These are phyloP conservation scores for Cladosporium velox DNA, from an alignment of 2,329 filamentous ascomycete genomes.

Conservation along the genomic window DNA sequence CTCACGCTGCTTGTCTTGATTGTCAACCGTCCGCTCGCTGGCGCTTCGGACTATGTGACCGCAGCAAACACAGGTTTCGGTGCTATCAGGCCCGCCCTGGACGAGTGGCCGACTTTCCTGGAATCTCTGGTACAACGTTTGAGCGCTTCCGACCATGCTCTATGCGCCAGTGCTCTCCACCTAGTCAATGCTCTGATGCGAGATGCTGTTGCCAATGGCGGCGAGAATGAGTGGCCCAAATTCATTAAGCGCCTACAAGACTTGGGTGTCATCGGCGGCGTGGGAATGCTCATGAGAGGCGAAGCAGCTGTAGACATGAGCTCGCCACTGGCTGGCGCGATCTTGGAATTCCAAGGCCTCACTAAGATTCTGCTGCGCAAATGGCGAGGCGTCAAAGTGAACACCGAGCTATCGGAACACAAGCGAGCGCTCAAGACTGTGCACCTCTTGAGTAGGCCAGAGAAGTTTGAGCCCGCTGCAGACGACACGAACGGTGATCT, in stretches of 20 bases:
- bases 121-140: slow-evolving; percentile 90
- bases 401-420: slow-evolving; percentile 85
- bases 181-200: slow-evolving; percentile 93
- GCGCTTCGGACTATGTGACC: slow-evolving; percentile 44
- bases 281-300: slow-evolving; percentile 90
- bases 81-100: slow-evolving; percentile 87
- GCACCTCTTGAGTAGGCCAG: slow-evolving; percentile 60
- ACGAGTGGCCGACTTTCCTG: slow-evolving; percentile 89
- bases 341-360: slow-evolving; percentile 89
- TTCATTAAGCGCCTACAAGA: slow-evolving; percentile 94
- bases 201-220: slow-evolving; percentile 79
- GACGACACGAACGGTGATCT: slow-evolving; percentile 36
- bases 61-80: slow-evolving; percentile 81
- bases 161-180: slow-evolving; percentile 94
- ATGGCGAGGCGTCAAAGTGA: slow-evolving; percentile 83
- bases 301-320: slow-evolving; percentile 87
- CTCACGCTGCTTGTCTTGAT: slow-evolving; percentile 96
- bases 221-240: slow-evolving; percentile 84
- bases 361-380: slow-evolving; percentile 74
- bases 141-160: slow-evolving; percentile 88
- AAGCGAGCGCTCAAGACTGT: slow-evolving; percentile 81
- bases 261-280: slow-evolving; percentile 86
- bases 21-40: slow-evolving; percentile 68
- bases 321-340: slow-evolving; percentile 80
- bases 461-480: slow-evolving; percentile 48